Evolutionary conservation across 1,139 yeast species (phyloP), one percentile per base, ranked within the genome.

Genomic region (Meyerozyma sp.): DNA sequence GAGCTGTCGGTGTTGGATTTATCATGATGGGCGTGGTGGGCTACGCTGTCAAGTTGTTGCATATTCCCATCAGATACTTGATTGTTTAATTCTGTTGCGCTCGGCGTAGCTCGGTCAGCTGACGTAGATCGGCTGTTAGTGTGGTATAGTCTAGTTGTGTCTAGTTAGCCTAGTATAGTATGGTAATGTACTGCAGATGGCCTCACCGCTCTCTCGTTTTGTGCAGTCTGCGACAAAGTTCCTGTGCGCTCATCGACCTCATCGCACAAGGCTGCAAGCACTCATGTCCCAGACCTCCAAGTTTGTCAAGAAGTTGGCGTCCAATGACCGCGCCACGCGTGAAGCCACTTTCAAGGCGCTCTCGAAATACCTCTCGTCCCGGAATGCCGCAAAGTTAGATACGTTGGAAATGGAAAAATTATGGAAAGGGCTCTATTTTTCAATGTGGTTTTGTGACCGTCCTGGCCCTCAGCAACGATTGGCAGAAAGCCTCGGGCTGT

Each of bases 11-110:
- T 59, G 78, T 90, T 54, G 98, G 98, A 57, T 93, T 91, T 70
- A 73, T 91, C 56, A 91, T 91, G 81, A 94, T 93, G 93, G 98
- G 98, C 59, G 86, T 89, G 59, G 95, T 93, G 59, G 98, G 98
- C 47, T 93, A 90, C 71, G 87, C 84, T 59, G 95, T 93, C 69
- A 93, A 93, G 73, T 79, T 91, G 63, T 79, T 91, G 59, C 98
- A 91, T 70, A 91, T 91, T 59, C 98, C 98, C 62, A 90, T 91
- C 73, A 86, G 98, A 75, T 94, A 90, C 72, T 82, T 91, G 73
- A 90, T 91, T 71, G 98, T 91, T 55, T 91, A 77, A 75, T 20
- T 10, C 4, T 11, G 26, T 5, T 14, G 11, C 36, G 21, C 21
- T n/a, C n/a, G 21, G 20, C 21, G 36, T 32, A 32, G 21, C 4